Evolutionary conservation across 495 filamentous ascomycete species (phyloP).

Genomic region (Penicillium daleae): DNA sequence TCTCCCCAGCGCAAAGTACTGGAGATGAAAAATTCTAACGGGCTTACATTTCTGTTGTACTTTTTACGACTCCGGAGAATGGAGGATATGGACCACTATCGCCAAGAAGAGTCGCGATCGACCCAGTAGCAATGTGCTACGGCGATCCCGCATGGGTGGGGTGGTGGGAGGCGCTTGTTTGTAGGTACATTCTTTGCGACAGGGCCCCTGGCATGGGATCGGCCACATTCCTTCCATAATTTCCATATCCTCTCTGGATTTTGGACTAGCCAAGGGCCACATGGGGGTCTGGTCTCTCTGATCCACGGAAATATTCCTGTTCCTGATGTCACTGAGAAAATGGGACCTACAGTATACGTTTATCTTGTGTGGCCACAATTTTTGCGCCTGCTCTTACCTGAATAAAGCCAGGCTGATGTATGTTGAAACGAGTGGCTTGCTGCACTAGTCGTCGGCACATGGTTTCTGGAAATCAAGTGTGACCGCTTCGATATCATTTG

Average conservation of each 20-base stretch:
- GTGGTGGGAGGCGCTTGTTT: neutral
- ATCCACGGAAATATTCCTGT: neutral
- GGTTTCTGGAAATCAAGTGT: slow-evolving; percentile 7
- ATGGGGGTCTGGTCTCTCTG: neutral
- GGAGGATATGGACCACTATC: neutral
- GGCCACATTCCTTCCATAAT: slow-evolving; percentile 10
- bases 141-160: neutral
- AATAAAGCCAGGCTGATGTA: neutral
- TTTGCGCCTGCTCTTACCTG: slow-evolving; percentile 1
- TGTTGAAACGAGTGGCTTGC: slow-evolving; percentile 15
- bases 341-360: neutral
- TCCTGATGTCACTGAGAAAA: neutral
- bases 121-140: neutral
- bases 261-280: neutral
- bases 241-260: neutral
- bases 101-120: neutral
- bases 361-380: neutral
- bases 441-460: neutral
- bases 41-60: neutral
- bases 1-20: neutral
- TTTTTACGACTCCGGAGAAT: no score
- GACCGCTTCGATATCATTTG: slow-evolving; percentile 5
- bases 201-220: neutral
- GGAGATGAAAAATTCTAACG: neutral
- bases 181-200: neutral